phyloP scores from a whole-genome alignment of 2,329 filamentous ascomycete genomes.

The Aureobasidium sp. region DNA sequence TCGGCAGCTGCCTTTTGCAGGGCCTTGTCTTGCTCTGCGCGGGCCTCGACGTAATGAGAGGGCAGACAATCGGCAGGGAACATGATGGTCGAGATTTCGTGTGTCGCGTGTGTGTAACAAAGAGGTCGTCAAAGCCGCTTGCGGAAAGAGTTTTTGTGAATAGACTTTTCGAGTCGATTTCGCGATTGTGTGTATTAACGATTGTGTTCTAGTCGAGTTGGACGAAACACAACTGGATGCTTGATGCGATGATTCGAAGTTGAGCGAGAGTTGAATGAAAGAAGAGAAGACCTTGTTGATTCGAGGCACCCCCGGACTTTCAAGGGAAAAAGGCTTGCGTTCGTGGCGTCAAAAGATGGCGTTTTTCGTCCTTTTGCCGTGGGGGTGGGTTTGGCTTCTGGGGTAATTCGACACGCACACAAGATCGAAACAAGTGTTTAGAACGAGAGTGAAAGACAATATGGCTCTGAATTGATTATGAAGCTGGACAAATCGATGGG shows the following conservation, averaged over 20 bases:
- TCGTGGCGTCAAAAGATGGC: not conserved
- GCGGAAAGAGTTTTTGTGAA: not conserved
- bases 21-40: constrained; percentile 13
- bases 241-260: not conserved
- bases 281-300: not conserved
- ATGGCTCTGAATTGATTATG: not conserved
- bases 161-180: not conserved
- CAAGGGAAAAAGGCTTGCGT: not conserved
- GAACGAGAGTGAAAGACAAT: not conserved
- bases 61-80: constrained; percentile 25
- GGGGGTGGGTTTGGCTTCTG: not conserved
- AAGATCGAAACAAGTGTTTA: not conserved
- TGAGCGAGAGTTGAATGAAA: not conserved
- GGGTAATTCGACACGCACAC: not conserved
- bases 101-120: not conserved
- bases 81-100: constrained; percentile 17
- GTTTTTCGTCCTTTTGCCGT: not conserved
- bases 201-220: not conserved
- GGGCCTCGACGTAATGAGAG: constrained; percentile 25
- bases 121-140: not conserved
- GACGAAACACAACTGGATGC: not conserved
- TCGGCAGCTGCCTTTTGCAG: not conserved
- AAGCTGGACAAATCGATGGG: not conserved
- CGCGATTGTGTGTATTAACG: not conserved
- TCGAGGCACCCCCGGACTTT: not conserved